phyloP scores from a whole-genome alignment of 2,329 filamentous ascomycete genomes.

The Phyllosticta citrichinensis region DNA sequence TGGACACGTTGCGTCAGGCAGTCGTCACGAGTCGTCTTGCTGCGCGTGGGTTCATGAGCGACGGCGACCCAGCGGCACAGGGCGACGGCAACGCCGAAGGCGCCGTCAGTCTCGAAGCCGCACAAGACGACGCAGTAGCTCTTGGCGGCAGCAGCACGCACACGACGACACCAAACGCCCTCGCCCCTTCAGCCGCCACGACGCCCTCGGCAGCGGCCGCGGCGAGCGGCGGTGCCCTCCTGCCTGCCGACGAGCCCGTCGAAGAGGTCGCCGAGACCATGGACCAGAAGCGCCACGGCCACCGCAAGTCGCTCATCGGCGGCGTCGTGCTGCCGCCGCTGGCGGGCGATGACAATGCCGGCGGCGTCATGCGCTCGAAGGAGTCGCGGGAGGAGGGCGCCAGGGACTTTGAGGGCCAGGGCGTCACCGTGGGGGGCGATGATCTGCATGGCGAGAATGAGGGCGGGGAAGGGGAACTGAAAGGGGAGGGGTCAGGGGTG shows the following conservation, averaged over 20 bases:
- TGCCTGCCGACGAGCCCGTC: conserved; percentile 13
- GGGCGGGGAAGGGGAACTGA: background rate
- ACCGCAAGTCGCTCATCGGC: conserved; percentile 35
- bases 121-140: background rate
- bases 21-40: conserved; percentile 36
- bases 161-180: background rate
- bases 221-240: conserved; percentile 4
- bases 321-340: conserved; percentile 16
- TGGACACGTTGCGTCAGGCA: conserved; percentile 57
- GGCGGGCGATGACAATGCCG: conserved; percentile 14
- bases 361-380: background rate
- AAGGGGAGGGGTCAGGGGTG: background rate
- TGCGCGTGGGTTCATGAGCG: conserved; percentile 30
- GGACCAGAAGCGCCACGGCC: conserved; percentile 24
- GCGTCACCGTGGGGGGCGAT: background rate
- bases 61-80: conserved; percentile 19
- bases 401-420: background rate
- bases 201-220: conserved; percentile 7
- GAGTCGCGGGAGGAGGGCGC: background rate
- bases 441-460: background rate
- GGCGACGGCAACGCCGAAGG: conserved; percentile 12
- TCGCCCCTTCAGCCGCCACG: conserved; percentile 15
- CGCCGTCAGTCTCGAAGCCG: background rate
- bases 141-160: background rate
- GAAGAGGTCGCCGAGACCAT: conserved; percentile 29